Conservation (phyloP, 345 rosid species). For the Microcos paniculata region DNA sequence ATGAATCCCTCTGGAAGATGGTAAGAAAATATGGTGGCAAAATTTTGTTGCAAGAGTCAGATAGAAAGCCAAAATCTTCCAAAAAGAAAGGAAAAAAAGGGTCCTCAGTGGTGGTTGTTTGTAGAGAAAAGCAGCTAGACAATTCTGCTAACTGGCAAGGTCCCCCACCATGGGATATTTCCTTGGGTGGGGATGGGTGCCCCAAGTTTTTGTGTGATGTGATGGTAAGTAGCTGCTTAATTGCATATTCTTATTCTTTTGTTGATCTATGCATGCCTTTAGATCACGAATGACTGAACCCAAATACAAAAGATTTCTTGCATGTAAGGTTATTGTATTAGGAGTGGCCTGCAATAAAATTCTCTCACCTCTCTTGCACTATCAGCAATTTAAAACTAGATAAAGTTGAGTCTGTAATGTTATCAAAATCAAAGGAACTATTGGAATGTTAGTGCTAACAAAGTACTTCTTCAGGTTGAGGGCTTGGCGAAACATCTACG, state of each 20-base stretch:
- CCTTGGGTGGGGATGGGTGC: slow-evolving; percentile 79
- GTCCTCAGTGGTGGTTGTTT: slow-evolving; percentile 24
- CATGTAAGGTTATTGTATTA: not conserved
- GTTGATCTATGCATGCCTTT: not conserved
- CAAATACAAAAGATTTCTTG: not conserved
- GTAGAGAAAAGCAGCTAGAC: slow-evolving; percentile 37
- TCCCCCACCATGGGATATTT: slow-evolving; percentile 82
- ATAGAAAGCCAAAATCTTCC: slow-evolving; percentile 54
- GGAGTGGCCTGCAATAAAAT: not conserved
- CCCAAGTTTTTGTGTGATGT: slow-evolving; percentile 94
- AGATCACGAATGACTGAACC: not conserved
- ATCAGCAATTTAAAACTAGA: not conserved
- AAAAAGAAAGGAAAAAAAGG: slow-evolving; percentile 62
- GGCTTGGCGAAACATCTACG: slow-evolving; percentile 95
- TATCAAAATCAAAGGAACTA: no score
- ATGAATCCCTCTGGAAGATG: slow-evolving; percentile 53
- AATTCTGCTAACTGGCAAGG: slow-evolving; percentile 64
- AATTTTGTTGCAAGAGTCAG: slow-evolving; percentile 66
- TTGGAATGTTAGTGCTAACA: slow-evolving; percentile 14
- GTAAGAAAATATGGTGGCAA: slow-evolving; percentile 70
- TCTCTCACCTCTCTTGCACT: not conserved
- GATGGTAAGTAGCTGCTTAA: slow-evolving; percentile 51
- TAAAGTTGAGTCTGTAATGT: not conserved
- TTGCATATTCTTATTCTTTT: not conserved
- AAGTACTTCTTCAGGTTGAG: slow-evolving; percentile 56